A percentile compares a stretch with the other conserved stretches of the same genome.
These are phyloP conservation scores for Mycena vitilis DNA, from an alignment of 768 basidiomycete species.

Conservation along the genomic window DNA sequence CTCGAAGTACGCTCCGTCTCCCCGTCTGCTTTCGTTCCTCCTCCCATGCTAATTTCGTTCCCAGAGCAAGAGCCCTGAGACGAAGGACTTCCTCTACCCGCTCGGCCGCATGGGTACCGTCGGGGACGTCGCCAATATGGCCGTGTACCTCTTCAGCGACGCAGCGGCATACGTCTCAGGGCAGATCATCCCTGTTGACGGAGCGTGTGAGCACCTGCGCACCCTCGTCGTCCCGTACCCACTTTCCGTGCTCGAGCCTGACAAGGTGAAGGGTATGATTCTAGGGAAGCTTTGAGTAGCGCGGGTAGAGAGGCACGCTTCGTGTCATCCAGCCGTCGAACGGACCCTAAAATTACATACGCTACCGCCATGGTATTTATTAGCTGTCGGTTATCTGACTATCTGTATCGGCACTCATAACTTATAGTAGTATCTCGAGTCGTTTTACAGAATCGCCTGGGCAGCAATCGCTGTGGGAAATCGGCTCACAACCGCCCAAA, in stretches of 20 bases:
- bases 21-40: not conserved
- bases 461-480: too few relatives aligned
- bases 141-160: conserved; percentile 85
- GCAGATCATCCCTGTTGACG: conserved; percentile 79
- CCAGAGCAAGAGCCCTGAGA: conserved; percentile 35
- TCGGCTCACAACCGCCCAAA: too few relatives aligned
- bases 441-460: too few relatives aligned
- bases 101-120: conserved; percentile 68
- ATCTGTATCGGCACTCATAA: too few relatives aligned
- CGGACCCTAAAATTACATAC: not conserved
- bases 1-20: conserved; percentile 46
- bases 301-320: not conserved
- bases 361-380: too few relatives aligned
- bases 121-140: conserved; percentile 75
- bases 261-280: conserved; percentile 60
- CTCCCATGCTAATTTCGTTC: too few relatives aligned
- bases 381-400: too few relatives aligned
- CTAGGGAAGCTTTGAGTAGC: conserved; percentile 54
- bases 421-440: too few relatives aligned
- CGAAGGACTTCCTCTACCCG: conserved; percentile 43
- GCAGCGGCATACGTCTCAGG: conserved; percentile 84
- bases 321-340: not conserved
- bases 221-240: conserved; percentile 68
- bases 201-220: conserved; percentile 68
- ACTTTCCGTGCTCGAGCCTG: conserved; percentile 69